These are phyloP conservation scores for Lepidium campestre DNA, from an alignment of 441 rosid genomes.

Conservation along the genomic window DNA sequence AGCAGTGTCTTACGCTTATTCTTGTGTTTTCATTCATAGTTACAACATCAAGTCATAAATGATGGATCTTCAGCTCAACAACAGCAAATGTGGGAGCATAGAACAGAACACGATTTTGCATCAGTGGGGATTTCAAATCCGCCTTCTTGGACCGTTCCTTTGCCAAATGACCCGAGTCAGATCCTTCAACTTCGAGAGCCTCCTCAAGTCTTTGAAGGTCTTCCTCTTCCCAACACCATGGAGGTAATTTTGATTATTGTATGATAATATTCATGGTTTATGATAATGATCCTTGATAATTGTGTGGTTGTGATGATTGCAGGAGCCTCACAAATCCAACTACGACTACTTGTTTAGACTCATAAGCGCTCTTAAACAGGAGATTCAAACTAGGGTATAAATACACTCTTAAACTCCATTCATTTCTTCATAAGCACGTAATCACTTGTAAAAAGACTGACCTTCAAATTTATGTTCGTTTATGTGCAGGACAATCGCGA, in stretches of 20 bases:
- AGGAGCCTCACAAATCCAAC: slow-evolving; percentile 36
- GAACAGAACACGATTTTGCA: slow-evolving; percentile 16
- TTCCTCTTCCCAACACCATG: slow-evolving; percentile 31
- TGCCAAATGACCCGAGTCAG: slow-evolving; percentile 27
- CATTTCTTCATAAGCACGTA: background rate
- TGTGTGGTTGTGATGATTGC: slow-evolving; percentile 13
- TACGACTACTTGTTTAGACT: slow-evolving; percentile 35
- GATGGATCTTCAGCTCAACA: slow-evolving; percentile 21
- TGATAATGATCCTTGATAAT: background rate
- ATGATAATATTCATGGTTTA: background rate
- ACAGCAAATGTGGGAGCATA: slow-evolving; percentile 11
- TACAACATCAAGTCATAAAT: slow-evolving; percentile 13
- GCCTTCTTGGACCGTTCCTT: slow-evolving; percentile 30
- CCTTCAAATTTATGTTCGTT: background rate
- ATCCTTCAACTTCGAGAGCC: slow-evolving; percentile 23
- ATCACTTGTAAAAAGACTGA: background rate
- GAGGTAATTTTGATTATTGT: slow-evolving; percentile 20
- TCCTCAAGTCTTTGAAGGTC: slow-evolving; percentile 31
- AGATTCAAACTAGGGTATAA: slow-evolving; percentile 33
- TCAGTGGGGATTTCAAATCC: slow-evolving; percentile 29
- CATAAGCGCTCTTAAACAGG: slow-evolving; percentile 32
- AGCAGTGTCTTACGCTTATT: background rate
- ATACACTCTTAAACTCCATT: background rate
- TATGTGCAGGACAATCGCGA: slow-evolving; percentile 30
- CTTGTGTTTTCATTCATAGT: slow-evolving; percentile 6